Evolutionary conservation across 169 alveolate species (phyloP).

Genomic region (Cryptosporidium canis): DNA sequence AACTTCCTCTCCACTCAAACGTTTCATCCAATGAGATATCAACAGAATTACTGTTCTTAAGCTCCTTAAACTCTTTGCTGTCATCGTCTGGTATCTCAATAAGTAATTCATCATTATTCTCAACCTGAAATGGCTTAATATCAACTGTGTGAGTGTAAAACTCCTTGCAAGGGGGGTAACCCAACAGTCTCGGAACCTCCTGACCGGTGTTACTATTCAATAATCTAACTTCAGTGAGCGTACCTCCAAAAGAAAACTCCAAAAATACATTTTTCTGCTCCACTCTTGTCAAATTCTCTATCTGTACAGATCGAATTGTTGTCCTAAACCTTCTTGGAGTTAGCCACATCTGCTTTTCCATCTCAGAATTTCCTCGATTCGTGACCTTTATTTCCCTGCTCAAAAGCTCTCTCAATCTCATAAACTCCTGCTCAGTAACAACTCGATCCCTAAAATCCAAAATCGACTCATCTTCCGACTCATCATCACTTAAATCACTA

Average conservation of each 20-base stretch:
- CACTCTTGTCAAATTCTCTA: slow-evolving; percentile 41
- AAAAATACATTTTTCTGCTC: slow-evolving; percentile 32
- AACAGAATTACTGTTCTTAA: slow-evolving; percentile 36
- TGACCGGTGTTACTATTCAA: not conserved
- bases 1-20: slow-evolving; percentile 71
- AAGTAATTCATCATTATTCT: slow-evolving; percentile 8
- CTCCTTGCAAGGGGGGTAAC: slow-evolving; percentile 65
- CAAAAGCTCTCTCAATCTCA: slow-evolving; percentile 15
- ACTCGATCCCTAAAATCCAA: slow-evolving; percentile 70
- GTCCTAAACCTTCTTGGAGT: slow-evolving; percentile 72
- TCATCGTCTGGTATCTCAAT: slow-evolving; percentile 48
- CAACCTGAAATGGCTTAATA: slow-evolving; percentile 40
- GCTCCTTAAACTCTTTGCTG: not conserved
- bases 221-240: slow-evolving; percentile 62
- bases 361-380: slow-evolving; percentile 41
- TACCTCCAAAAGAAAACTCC: slow-evolving; percentile 69
- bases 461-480: slow-evolving; percentile 51
- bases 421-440: slow-evolving; percentile 63
- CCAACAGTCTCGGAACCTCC: slow-evolving; percentile 59
- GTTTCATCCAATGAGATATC: slow-evolving; percentile 64
- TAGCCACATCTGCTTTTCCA: slow-evolving; percentile 70
- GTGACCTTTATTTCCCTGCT: slow-evolving; percentile 52
- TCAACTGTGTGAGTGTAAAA: slow-evolving; percentile 64
- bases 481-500: not conserved
- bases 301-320: slow-evolving; percentile 62